These are phyloP conservation scores for Stenogyne calaminthoides DNA, from an alignment of 305 asterid genomes.

Conservation along the genomic window DNA sequence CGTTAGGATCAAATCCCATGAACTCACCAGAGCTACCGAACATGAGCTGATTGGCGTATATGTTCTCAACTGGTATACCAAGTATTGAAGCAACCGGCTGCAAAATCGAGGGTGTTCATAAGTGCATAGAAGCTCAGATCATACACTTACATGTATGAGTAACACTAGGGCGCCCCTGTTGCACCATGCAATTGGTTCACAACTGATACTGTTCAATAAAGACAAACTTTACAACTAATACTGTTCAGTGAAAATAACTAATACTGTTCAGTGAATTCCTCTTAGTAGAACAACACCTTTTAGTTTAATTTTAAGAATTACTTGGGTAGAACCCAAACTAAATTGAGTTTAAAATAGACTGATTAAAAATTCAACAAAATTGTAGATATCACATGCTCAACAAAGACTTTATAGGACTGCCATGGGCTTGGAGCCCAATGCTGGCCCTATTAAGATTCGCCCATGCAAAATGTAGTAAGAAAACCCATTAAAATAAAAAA, in stretches of 20 bases:
- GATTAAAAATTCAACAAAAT: not conserved
- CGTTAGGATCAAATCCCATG: constrained; percentile 71
- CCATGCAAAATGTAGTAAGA: not conserved
- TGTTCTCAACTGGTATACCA: constrained; percentile 64
- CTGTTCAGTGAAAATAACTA: too few relatives aligned
- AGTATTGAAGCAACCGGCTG: constrained; percentile 91
- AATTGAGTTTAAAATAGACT: not conserved
- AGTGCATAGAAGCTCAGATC: not conserved
- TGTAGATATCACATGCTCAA: not conserved
- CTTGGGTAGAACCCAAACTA: not conserved
- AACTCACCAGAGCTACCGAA: constrained; percentile 84
- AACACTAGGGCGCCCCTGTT: too few relatives aligned
- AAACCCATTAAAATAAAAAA: not conserved
- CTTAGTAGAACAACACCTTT: not conserved
- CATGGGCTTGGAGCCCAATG: not conserved
- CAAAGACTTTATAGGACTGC: not conserved
- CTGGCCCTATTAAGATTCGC: not conserved
- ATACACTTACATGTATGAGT: not conserved
- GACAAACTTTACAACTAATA: too few relatives aligned
- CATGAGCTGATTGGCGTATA: constrained; percentile 78
- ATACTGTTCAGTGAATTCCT: too few relatives aligned
- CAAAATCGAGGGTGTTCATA: not conserved
- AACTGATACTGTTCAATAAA: too few relatives aligned
- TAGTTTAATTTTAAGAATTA: not conserved
- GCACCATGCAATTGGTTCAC: too few relatives aligned